Percentiles rank a stretch among this genome's conserved stretches.
Evolutionary conservation across 805 yeast species (phyloP).

Genomic region (Henningerozyma blattae): DNA sequence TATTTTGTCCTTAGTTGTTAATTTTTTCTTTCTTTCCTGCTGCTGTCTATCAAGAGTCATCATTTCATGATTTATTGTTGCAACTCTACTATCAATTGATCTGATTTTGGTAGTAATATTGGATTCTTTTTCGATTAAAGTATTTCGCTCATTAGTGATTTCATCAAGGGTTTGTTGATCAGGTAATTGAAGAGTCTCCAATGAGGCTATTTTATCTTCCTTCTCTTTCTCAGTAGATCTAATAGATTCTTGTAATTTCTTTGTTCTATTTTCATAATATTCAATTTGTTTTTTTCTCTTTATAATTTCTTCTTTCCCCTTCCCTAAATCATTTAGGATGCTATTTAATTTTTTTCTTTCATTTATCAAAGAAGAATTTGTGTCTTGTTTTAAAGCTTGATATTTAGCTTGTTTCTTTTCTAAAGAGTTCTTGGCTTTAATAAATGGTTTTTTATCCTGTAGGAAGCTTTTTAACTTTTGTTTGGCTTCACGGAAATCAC

Average conservation of each 20-base stretch:
- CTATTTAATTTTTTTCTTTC: conserved; percentile 1
- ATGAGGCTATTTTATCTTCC: conserved; percentile 2
- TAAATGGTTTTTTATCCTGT: conserved; percentile 17
- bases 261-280: conserved; percentile 13
- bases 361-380: conserved; percentile 2
- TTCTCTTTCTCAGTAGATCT: conserved; percentile 4
- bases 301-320: conserved; percentile 8
- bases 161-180: conserved; percentile 9
- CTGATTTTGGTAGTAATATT: conserved; percentile 9
- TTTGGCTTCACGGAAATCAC: conserved; percentile 18
- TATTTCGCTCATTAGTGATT: conserved; percentile 12
- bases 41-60: conserved; percentile 26
- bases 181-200: conserved; percentile 7
- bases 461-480: conserved; percentile 15
- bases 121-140: conserved; percentile 11
- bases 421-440: conserved; percentile 20
- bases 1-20: conserved; percentile 40
- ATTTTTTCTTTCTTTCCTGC: conserved; percentile 25
- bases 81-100: conserved; percentile 20
- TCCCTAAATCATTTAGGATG: conserved; percentile 9
- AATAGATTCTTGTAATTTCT: conserved; percentile 9
- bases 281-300: conserved; percentile 9
- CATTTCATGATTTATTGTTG: conserved; percentile 30
- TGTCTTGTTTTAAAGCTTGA: conserved; percentile 7
- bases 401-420: conserved; percentile 7